These are phyloP conservation scores for Elasticomyces elasticus DNA, from an alignment of 495 filamentous ascomycete species.

Conservation along the genomic window DNA sequence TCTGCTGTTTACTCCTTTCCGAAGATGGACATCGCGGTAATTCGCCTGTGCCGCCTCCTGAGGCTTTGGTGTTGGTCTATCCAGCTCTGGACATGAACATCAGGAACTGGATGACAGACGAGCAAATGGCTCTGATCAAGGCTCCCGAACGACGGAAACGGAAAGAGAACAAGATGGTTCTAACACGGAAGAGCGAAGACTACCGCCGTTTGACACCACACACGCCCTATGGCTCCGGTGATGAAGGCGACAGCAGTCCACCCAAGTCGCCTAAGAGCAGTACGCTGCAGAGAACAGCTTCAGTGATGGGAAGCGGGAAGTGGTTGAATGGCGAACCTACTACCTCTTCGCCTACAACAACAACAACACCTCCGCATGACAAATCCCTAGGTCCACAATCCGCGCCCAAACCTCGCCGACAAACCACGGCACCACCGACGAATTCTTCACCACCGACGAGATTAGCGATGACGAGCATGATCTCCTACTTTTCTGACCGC, in stretches of 20 bases:
- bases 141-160: slow-evolving; percentile 69
- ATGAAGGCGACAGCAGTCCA: slow-evolving; percentile 29
- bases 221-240: slow-evolving; percentile 31
- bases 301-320: background rate
- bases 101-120: slow-evolving; percentile 98
- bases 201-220: slow-evolving; percentile 49
- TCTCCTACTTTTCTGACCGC: slow-evolving; percentile 94
- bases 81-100: slow-evolving; percentile 91
- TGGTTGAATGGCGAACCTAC: background rate
- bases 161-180: slow-evolving; percentile 62
- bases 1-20: slow-evolving; percentile 80
- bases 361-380: background rate
- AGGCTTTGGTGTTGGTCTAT: slow-evolving; percentile 77
- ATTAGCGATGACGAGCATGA: slow-evolving; percentile 86
- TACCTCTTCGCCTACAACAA: background rate
- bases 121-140: slow-evolving; percentile 89
- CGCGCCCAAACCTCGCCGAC: slow-evolving; percentile 32
- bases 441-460: slow-evolving; percentile 78
- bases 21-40: slow-evolving; percentile 30
- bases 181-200: slow-evolving; percentile 67
- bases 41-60: slow-evolving; percentile 57
- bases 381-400: background rate
- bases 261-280: slow-evolving; percentile 25
- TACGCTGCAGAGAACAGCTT: slow-evolving; percentile 16
- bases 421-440: slow-evolving; percentile 52